Conservation (phyloP, 768 basidiomycete genomes). For the Agrocybe pediades region DNA sequence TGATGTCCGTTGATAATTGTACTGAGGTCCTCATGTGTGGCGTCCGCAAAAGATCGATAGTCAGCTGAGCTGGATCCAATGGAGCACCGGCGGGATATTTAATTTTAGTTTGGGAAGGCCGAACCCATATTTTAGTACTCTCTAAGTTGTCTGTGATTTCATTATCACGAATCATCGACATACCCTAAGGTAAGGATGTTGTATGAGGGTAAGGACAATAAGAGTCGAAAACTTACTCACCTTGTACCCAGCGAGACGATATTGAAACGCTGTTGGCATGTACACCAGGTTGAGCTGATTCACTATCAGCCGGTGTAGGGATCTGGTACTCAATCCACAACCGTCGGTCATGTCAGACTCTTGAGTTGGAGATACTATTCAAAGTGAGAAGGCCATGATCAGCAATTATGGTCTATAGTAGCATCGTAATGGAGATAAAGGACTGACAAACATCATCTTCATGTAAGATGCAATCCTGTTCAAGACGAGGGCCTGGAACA, state of each 20-base stretch:
- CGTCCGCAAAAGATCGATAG: conserved; percentile 52
- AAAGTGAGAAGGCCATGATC: not conserved
- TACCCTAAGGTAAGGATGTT: conserved; percentile 34
- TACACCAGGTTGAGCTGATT: conserved; percentile 31
- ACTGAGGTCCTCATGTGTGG: conserved; percentile 49
- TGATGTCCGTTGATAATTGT: conserved; percentile 54
- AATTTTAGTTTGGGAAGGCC: conserved; percentile 50
- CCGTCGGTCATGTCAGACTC: conserved; percentile 59
- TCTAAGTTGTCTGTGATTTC: conserved; percentile 6
- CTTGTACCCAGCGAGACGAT: conserved; percentile 50
- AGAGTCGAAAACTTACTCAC: conserved; percentile 20
- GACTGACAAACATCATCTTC: conserved; percentile 49
- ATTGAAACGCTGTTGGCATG: conserved; percentile 51
- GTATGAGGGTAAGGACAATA: not conserved
- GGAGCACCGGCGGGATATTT: conserved; percentile 33
- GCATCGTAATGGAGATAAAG: conserved; percentile 6
- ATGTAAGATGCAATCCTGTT: conserved; percentile 31
- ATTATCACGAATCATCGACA: conserved; percentile 35
- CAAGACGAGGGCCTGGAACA: conserved; percentile 51
- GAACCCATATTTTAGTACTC: conserved; percentile 24
- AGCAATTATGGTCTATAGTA: too few species aligned
- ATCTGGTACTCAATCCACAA: conserved; percentile 44
- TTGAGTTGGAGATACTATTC: conserved; percentile 24
- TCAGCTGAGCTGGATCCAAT: conserved; percentile 41
- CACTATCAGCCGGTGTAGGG: conserved; percentile 31